phyloP scores from a whole-genome alignment of 148 eudicot genomes.

The Rhododendron vialii region DNA sequence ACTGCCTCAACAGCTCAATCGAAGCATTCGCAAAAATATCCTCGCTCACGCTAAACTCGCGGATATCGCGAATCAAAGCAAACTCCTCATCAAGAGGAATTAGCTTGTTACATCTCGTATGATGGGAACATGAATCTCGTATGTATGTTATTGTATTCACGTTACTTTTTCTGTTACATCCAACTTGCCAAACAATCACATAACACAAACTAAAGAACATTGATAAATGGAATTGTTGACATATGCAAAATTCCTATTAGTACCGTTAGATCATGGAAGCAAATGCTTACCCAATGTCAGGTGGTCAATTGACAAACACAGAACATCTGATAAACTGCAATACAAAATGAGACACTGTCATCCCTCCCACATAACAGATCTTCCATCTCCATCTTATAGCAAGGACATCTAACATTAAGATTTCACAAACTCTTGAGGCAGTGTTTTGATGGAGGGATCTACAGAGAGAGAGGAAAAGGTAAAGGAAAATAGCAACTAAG shows the following conservation, averaged over 20 bases:
- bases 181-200: neutral
- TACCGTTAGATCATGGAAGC: neutral
- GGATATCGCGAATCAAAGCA: neutral
- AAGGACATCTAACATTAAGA: neutral
- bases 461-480: neutral
- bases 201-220: neutral
- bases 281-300: neutral
- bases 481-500: neutral
- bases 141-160: neutral
- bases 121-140: neutral
- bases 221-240: neutral
- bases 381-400: neutral
- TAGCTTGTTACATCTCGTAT: neutral
- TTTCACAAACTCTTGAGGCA: neutral
- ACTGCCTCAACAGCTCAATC: slow-evolving; percentile 6
- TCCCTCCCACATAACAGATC: neutral
- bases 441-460: neutral
- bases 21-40: slow-evolving; percentile 13
- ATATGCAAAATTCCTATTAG: neutral
- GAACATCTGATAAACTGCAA: neutral
- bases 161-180: neutral
- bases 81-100: too few relatives aligned
- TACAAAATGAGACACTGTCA: neutral
- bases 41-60: slow-evolving; percentile 10
- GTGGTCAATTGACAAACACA: neutral